phyloP scores from a whole-genome alignment of 208 protist genomes.

The Zelonia costaricensis region DNA sequence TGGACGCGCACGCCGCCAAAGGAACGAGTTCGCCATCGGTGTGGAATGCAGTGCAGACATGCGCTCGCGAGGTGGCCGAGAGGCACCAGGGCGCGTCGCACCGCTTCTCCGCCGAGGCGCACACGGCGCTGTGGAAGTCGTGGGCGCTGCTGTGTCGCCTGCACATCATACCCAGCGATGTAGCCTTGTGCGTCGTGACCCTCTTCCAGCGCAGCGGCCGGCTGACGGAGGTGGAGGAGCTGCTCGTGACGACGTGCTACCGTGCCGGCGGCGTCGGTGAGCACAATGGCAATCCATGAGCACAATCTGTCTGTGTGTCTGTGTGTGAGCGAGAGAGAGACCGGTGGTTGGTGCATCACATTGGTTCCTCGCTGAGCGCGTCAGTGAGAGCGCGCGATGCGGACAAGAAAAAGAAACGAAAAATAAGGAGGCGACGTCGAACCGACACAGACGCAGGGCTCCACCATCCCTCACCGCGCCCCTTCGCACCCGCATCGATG shows the following conservation, averaged over 20 bases:
- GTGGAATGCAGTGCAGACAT: too few relatives aligned
- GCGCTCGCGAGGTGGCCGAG: neutral
- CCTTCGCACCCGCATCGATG: too few relatives aligned
- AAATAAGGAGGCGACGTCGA: too few relatives aligned
- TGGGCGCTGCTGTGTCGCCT: conserved; percentile 42
- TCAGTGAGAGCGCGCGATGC: too few relatives aligned
- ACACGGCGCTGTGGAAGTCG: conserved; percentile 47
- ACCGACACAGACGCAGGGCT: too few relatives aligned
- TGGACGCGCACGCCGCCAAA: neutral
- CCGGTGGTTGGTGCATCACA: too few relatives aligned
- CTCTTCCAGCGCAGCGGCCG: conserved; percentile 29
- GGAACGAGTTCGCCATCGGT: too few relatives aligned
- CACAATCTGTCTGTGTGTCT: neutral
- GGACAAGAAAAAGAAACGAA: too few relatives aligned
- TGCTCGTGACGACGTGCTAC: conserved; percentile 46
- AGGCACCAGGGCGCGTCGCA: conserved; percentile 2
- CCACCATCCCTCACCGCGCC: too few relatives aligned
- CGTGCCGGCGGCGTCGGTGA: neutral
- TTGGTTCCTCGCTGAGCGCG: too few relatives aligned
- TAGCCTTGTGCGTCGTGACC: conserved; percentile 30
- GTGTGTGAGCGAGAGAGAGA: neutral
- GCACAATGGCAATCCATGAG: neutral
- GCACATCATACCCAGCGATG: conserved; percentile 31
- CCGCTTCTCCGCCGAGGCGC: conserved; percentile 44
- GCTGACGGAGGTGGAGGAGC: conserved; percentile 73